Evolutionary conservation across 2,329 filamentous ascomycete species (phyloP).

Genomic region (Aspergillus sp.): DNA sequence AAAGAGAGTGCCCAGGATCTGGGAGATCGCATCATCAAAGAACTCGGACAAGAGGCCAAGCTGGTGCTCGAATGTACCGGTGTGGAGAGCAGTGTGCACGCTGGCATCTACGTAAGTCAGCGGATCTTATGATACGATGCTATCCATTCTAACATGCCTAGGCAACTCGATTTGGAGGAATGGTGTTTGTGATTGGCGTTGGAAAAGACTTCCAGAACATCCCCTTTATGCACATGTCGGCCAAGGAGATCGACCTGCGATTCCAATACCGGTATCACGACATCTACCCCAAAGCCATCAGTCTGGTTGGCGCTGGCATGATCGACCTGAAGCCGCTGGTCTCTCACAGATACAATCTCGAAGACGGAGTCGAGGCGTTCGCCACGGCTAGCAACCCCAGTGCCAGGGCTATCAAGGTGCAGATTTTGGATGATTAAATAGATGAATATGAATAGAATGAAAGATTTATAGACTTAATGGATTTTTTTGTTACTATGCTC

Average conservation of each 20-base stretch:
- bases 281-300: slow-evolving; percentile 18
- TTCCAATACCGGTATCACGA: slow-evolving; percentile 17
- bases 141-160: background rate
- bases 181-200: slow-evolving; percentile 14
- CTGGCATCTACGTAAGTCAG: slow-evolving; percentile 13
- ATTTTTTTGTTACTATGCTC: too few relatives aligned
- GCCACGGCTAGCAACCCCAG: slow-evolving; percentile 30
- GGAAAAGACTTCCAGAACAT: slow-evolving; percentile 16
- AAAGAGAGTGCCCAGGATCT: slow-evolving; percentile 6
- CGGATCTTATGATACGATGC: too few relatives aligned
- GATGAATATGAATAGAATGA: background rate
- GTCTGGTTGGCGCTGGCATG: slow-evolving; percentile 27
- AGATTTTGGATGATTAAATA: slow-evolving; percentile 14
- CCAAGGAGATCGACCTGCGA: slow-evolving; percentile 13
- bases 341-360: slow-evolving; percentile 32
- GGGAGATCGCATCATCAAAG: slow-evolving; percentile 7
- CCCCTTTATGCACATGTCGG: slow-evolving; percentile 16
- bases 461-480: background rate
- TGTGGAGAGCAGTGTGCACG: slow-evolving; percentile 14
- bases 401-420: slow-evolving; percentile 30
- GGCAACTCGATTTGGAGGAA: slow-evolving; percentile 14
- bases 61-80: slow-evolving; percentile 16
- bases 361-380: slow-evolving; percentile 34
- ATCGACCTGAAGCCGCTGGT: slow-evolving; percentile 36
- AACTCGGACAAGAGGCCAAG: slow-evolving; percentile 14